Percentiles rank a stretch among this genome's conserved stretches.
Evolutionary conservation across 345 rosid genomes (phyloP).

Genomic region (Eucalyptus regnans): DNA sequence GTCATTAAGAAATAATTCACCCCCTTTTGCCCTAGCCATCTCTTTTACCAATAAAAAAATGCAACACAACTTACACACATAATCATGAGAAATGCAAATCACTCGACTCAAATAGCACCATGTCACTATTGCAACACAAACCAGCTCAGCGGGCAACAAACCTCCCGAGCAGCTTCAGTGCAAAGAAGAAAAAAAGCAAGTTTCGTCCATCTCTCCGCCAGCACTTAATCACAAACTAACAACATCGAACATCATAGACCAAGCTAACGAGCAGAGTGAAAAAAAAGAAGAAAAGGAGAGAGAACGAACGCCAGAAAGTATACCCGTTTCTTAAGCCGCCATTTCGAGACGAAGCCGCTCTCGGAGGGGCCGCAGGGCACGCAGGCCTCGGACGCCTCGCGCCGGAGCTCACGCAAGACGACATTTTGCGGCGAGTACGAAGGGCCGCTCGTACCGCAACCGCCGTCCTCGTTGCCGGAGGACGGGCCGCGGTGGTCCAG

Average conservation of each 20-base stretch:
- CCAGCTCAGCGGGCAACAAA: neutral
- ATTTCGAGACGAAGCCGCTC: constrained; percentile 57
- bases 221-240: neutral
- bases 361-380: constrained; percentile 63
- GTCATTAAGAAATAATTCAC: neutral
- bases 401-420: constrained; percentile 78
- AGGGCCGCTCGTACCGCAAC: constrained; percentile 13
- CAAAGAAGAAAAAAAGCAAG: neutral
- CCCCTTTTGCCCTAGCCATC: neutral
- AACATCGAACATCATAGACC: neutral
- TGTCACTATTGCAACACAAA: neutral
- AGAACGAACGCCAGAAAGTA: neutral
- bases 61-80: neutral
- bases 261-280: neutral
- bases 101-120: neutral
- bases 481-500: constrained; percentile 20
- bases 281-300: neutral
- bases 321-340: constrained; percentile 96
- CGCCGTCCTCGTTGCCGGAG: constrained; percentile 20
- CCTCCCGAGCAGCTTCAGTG: neutral
- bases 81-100: neutral
- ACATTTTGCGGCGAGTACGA: constrained; percentile 39
- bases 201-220: neutral
- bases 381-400: constrained; percentile 66
- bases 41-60: neutral